These are phyloP conservation scores for Saccharomyces pastorianus DNA, from an alignment of 1,139 yeast species.

Conservation along the genomic window DNA sequence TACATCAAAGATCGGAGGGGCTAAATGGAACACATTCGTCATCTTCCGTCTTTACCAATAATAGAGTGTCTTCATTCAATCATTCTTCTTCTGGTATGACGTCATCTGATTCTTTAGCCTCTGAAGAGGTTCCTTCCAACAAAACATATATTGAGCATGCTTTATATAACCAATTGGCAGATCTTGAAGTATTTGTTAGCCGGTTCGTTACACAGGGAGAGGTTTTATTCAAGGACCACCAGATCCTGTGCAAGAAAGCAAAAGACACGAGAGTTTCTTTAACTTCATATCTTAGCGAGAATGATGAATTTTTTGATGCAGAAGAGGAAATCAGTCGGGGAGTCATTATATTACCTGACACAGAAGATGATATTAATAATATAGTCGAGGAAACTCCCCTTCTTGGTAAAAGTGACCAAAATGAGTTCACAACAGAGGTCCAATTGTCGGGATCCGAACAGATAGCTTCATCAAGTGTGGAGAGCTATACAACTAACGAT, in stretches of 20 bases:
- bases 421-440: neutral
- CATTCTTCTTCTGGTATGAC: constrained; percentile 5
- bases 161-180: constrained; percentile 19
- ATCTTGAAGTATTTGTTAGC: constrained; percentile 20
- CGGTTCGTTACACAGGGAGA: constrained; percentile 20
- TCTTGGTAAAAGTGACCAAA: neutral
- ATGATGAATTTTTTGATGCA: constrained; percentile 31
- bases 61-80: constrained; percentile 5
- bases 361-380: constrained; percentile 19
- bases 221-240: constrained; percentile 15
- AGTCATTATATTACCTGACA: constrained; percentile 29
- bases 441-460: neutral
- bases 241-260: constrained; percentile 10
- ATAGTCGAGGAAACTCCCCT: constrained; percentile 9
- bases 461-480: neutral
- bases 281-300: constrained; percentile 22
- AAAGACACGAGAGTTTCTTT: constrained; percentile 12
- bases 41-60: constrained; percentile 8
- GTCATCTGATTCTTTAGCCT: constrained; percentile 14
- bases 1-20: neutral
- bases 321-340: constrained; percentile 24
- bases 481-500: neutral
- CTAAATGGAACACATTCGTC: constrained; percentile 10
- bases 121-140: constrained; percentile 5
- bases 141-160: constrained; percentile 11